A percentile compares a stretch with the other conserved stretches of the same genome.
These are phyloP conservation scores for Truncatella angustata DNA, from an alignment of 2,329 filamentous ascomycete species.

Conservation along the genomic window DNA sequence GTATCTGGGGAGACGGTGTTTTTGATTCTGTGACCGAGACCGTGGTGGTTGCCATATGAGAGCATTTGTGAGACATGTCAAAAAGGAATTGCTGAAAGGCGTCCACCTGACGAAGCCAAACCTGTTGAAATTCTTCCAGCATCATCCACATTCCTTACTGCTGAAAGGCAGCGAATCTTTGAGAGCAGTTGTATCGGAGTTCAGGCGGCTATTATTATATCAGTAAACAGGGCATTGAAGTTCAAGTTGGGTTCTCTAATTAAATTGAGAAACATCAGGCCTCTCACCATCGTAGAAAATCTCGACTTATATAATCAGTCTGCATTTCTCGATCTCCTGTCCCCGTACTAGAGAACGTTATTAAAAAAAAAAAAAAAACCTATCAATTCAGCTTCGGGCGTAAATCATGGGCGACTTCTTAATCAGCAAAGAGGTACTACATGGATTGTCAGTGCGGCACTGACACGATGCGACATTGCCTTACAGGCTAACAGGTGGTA, in stretches of 20 bases:
- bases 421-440: no score
- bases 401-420: no score
- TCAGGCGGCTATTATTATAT: neutral
- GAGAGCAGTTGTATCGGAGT: neutral
- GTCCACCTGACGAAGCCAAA: neutral
- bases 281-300: neutral
- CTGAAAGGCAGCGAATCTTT: neutral
- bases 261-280: neutral
- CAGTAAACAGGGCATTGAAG: neutral
- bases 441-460: no score
- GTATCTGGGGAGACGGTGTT: constrained; percentile 64
- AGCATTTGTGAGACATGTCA: neutral
- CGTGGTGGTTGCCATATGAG: constrained; percentile 20
- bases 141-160: neutral
- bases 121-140: neutral
- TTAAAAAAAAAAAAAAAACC: no score
- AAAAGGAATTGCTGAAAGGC: no score
- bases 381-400: no score
- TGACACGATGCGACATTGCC: no score
- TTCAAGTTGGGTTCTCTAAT: neutral
- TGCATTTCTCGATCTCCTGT: neutral
- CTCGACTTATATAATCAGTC: neutral
- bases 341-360: no score
- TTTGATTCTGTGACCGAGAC: constrained; percentile 14
- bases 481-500: no score